Evolutionary conservation across 2,329 filamentous ascomycete species (phyloP).

Genomic region (Exophiala spinifera): DNA sequence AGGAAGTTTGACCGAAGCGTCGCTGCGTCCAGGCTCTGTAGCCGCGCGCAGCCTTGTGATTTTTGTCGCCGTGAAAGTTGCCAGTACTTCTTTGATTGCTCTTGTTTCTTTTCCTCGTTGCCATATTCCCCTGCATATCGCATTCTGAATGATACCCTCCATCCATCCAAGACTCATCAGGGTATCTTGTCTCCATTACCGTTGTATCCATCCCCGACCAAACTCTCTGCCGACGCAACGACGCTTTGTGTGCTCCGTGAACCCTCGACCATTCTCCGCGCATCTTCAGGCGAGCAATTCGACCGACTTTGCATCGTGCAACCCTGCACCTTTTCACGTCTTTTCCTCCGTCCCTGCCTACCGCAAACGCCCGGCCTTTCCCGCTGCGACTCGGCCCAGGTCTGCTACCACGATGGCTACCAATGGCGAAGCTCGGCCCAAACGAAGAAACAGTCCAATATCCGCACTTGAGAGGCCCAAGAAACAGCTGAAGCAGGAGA

Average conservation of each 20-base stretch:
- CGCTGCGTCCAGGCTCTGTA: neutral
- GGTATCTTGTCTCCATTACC: slow-evolving; percentile 15
- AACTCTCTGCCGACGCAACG: slow-evolving; percentile 1
- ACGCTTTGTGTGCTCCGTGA: neutral
- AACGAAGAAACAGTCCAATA: slow-evolving; percentile 56
- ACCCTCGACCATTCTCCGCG: neutral
- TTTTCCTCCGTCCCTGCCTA: neutral
- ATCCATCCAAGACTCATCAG: slow-evolving; percentile 14
- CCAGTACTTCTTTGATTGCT: neutral
- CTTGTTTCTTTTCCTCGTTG: neutral
- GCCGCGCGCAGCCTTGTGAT: slow-evolving; percentile 2
- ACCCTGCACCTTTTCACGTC: slow-evolving; percentile 4
- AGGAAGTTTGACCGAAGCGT: neutral
- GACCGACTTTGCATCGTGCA: neutral
- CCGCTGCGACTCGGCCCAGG: neutral
- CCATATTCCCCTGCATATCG: slow-evolving; percentile 1
- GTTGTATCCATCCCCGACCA: slow-evolving; percentile 7
- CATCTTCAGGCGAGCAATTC: neutral
- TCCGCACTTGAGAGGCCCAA: slow-evolving; percentile 51
- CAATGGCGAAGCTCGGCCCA: slow-evolving; percentile 48
- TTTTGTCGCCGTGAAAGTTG: neutral
- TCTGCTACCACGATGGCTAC: slow-evolving; percentile 43
- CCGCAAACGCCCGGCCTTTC: neutral
- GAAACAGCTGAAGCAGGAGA: slow-evolving; percentile 55
- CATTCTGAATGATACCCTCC: slow-evolving; percentile 21